Conservation (phyloP, 495 filamentous ascomycete genomes). For the Cladorrhinum samala region DNA sequence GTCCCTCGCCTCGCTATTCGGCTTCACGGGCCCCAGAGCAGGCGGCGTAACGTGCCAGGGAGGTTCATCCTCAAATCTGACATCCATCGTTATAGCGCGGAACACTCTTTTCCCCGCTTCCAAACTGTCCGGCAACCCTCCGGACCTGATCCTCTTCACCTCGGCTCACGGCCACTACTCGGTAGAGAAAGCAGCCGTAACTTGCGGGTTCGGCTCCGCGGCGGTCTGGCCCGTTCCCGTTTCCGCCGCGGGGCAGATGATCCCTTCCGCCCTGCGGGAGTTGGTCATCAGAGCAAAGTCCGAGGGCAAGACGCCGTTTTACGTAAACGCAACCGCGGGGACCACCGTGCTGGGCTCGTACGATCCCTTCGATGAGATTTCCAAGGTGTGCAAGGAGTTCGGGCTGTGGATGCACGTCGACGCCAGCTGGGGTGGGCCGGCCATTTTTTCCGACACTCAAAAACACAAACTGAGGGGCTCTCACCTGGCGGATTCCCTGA, state of each 20-base stretch:
- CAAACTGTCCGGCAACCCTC: slow-evolving; percentile 63
- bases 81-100: slow-evolving; percentile 81
- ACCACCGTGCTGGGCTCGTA: slow-evolving; percentile 90
- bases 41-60: slow-evolving; percentile 87
- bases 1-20: slow-evolving; percentile 67
- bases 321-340: slow-evolving; percentile 91
- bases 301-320: slow-evolving; percentile 75
- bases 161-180: slow-evolving; percentile 87
- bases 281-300: slow-evolving; percentile 51
- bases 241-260: slow-evolving; percentile 66
- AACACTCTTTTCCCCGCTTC: slow-evolving; percentile 75
- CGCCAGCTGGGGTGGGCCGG: slow-evolving; percentile 82
- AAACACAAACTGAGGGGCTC: slow-evolving; percentile 60
- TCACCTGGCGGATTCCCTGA: slow-evolving; percentile 69
- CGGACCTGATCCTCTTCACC: slow-evolving; percentile 74
- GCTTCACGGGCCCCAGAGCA: slow-evolving; percentile 62
- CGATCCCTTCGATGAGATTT: slow-evolving; percentile 70
- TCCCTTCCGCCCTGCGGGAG: slow-evolving; percentile 54
- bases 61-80: slow-evolving; percentile 78
- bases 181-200: slow-evolving; percentile 86
- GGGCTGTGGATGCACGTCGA: slow-evolving; percentile 89
- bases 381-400: slow-evolving; percentile 62
- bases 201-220: slow-evolving; percentile 71
- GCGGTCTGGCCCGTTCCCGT: slow-evolving; percentile 70
- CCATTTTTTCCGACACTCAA: slow-evolving; percentile 65